Evolutionary conservation across 2,329 filamentous ascomycete species (phyloP), one percentile per base, ranked within the genome.

Genomic region (Botrytis aclada): DNA sequence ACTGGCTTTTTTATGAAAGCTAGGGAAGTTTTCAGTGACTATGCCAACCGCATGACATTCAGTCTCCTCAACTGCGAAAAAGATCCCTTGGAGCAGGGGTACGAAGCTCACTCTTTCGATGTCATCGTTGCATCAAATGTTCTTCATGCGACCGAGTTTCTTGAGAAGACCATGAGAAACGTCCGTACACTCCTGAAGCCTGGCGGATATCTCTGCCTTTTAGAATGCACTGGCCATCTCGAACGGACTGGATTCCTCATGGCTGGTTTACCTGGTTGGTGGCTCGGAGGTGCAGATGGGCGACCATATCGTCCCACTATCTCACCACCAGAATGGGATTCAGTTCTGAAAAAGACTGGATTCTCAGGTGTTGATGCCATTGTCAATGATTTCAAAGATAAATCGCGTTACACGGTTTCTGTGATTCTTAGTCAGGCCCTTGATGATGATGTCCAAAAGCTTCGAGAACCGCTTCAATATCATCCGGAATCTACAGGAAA

Each of bases 1-100:
- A 63, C 80, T 2, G 81, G 79, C 4, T 84, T 83, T 77, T 84
- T 84, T 63, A 79, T 79, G 34, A 74, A 78, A 16, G 82, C 82
- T 0, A 74, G 74, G 37, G 60, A 63, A 6, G 56, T 37, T 14
- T 72, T 77, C 20, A 63, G 29, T 16, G 29, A 67, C 9, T 43
- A 47, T 54, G 29, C 56, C 3, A 39, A 25, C 16, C 47, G 51
- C 41, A 72, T 72, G 39, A 58, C 45, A 16, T 70, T 73, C n/a
- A 73, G 39, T 29, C 37, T 60, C 1, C 65, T 73, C 25, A 47
- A 73, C 62, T 47, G 56, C 29, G 54, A 70, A 6, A 62, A 56
- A 25, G 45, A 63, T 58, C 66, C 58, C 9, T 47, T 70, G 9
- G 70, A 66, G 39, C 70, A 72, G 41, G 61, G 70, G 9, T 72